These are phyloP conservation scores for Leptomonas pyrrhocoris DNA, from an alignment of 208 protist species.

Conservation along the genomic window DNA sequence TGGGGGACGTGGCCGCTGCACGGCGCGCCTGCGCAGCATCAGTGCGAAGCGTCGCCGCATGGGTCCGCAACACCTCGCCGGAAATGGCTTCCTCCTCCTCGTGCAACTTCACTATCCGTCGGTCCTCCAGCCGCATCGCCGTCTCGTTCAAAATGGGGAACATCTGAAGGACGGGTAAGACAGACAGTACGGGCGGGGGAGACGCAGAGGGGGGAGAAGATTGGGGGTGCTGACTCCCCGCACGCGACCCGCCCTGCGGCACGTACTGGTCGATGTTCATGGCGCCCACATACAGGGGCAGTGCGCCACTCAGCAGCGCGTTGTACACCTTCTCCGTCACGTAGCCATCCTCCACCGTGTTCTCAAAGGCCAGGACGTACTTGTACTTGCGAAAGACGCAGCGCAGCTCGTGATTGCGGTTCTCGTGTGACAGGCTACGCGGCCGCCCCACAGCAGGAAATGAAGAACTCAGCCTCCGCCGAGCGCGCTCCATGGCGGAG, in stretches of 20 bases:
- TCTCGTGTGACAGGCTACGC: background rate
- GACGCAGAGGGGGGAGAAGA: no score
- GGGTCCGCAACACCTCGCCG: constrained; percentile 1
- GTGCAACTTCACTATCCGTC: constrained; percentile 1
- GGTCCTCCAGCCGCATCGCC: constrained; percentile 14
- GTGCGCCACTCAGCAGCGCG: constrained; percentile 42
- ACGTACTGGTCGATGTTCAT: constrained; percentile 52
- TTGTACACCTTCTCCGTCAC: constrained; percentile 80
- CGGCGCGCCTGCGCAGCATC: background rate
- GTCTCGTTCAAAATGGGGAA: constrained; percentile 28
- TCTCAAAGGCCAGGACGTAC: constrained; percentile 53
- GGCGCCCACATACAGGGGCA: constrained; percentile 56
- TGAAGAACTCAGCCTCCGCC: background rate
- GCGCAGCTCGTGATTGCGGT: constrained; percentile 18
- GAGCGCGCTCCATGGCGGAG: background rate
- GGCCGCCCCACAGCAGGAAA: background rate
- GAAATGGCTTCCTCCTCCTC: constrained; percentile 12
- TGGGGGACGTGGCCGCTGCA: no score
- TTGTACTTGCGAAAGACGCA: constrained; percentile 48
- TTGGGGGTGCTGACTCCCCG: no score
- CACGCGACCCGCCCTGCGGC: constrained; percentile 17
- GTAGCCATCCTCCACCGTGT: constrained; percentile 59
- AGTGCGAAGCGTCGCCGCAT: constrained; percentile 10
- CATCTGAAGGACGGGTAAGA: constrained; percentile 10
- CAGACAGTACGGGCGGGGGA: background rate